These are phyloP conservation scores for Grosmannia serpens DNA, from an alignment of 2,329 filamentous ascomycete species.

Conservation along the genomic window DNA sequence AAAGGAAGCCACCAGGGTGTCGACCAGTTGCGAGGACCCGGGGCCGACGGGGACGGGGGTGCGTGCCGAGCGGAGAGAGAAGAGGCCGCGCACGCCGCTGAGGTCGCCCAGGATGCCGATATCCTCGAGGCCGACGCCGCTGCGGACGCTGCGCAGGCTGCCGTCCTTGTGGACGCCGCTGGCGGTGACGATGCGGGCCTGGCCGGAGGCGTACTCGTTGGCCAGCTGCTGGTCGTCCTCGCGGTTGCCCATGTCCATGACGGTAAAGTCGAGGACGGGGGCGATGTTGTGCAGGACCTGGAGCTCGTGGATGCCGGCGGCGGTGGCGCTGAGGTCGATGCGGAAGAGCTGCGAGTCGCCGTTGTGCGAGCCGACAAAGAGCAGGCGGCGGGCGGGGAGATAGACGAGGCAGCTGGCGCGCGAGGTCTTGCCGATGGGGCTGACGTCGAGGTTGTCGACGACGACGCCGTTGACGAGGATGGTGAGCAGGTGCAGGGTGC, in stretches of 20 bases:
- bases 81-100: conserved; percentile 60
- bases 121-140: conserved; percentile 86
- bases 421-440: conserved; percentile 54
- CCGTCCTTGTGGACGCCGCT: conserved; percentile 87
- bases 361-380: conserved; percentile 87
- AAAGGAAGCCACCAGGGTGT: conserved; percentile 71
- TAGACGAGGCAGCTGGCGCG: conserved; percentile 71
- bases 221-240: conserved; percentile 62
- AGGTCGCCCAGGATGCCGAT: conserved; percentile 73
- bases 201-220: conserved; percentile 88
- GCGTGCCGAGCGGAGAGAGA: conserved; percentile 53
- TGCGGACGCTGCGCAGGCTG: conserved; percentile 78
- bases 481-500: conserved; percentile 72
- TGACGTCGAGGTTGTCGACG: conserved; percentile 62
- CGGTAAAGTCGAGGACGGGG: conserved; percentile 79
- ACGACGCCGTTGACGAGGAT: conserved; percentile 55
- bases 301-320: conserved; percentile 39
- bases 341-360: conserved; percentile 79
- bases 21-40: conserved; percentile 27
- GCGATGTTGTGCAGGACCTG: conserved; percentile 78
- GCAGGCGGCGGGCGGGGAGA: conserved; percentile 54
- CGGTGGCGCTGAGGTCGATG: conserved; percentile 39
- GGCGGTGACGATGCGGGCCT: conserved; percentile 85
- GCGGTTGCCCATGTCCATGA: conserved; percentile 91
- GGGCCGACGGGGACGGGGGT: no score